A percentile compares a stretch with the other conserved stretches of the same genome.
Conservation (phyloP, 805 yeast species). For the Starmerella floricola region DNA sequence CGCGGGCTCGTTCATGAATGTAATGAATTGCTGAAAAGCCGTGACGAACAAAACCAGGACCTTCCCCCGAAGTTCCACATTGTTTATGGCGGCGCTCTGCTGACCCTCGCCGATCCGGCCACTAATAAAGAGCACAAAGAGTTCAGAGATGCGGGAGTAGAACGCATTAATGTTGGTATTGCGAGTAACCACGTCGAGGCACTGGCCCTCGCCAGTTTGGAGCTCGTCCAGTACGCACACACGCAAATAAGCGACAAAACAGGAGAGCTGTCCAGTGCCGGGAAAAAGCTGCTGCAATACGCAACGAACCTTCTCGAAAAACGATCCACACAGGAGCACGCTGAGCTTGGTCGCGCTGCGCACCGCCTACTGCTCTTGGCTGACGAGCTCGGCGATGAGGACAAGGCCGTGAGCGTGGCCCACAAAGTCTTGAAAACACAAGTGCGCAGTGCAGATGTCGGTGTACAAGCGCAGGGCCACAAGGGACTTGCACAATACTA, state of each 20-base stretch:
- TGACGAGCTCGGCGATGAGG: constrained; percentile 9
- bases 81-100: constrained; percentile 55
- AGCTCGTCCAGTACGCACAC: constrained; percentile 16
- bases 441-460: constrained; percentile 1
- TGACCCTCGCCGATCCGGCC: constrained; percentile 27
- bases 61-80: constrained; percentile 43
- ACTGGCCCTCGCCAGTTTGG: constrained; percentile 17
- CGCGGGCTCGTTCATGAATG: constrained; percentile 87
- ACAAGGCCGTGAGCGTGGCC: background rate
- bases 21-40: constrained; percentile 49
- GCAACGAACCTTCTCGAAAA: constrained; percentile 6
- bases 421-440: constrained; percentile 2
- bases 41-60: constrained; percentile 22
- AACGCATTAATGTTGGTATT: constrained; percentile 51
- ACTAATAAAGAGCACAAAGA: constrained; percentile 29
- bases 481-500: constrained; percentile 28
- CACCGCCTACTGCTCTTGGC: constrained; percentile 13
- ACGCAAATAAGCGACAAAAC: constrained; percentile 5
- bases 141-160: constrained; percentile 60
- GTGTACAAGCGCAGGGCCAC: constrained; percentile 19
- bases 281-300: constrained; percentile 4
- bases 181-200: constrained; percentile 16
- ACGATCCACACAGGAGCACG: background rate
- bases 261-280: constrained; percentile 6
- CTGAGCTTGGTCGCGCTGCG: constrained; percentile 18